phyloP scores from a whole-genome alignment of 2,329 filamentous ascomycete species.

The Phaeomoniella chlamydospora region DNA sequence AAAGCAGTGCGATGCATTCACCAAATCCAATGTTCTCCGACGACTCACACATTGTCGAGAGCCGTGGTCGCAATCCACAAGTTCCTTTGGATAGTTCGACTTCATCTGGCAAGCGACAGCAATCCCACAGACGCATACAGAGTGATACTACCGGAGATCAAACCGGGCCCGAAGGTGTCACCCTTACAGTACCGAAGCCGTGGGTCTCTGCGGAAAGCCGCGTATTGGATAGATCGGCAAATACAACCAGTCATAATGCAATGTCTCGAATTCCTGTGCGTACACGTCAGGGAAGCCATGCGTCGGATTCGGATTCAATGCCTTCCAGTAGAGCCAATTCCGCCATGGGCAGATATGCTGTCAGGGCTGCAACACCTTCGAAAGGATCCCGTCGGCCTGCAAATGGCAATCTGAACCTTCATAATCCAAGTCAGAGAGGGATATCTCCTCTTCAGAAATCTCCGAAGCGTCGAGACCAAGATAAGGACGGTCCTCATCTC shows the following conservation, averaged over 20 bases:
- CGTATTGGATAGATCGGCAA: background rate
- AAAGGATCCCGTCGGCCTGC: slow-evolving; percentile 25
- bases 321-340: slow-evolving; percentile 19
- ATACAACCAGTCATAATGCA: slow-evolving; percentile 6
- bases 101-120: slow-evolving; percentile 2
- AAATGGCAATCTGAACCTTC: slow-evolving; percentile 20
- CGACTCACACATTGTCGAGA: background rate
- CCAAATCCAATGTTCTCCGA: background rate
- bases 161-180: slow-evolving; percentile 4
- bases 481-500: slow-evolving; percentile 38
- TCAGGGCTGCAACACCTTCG: slow-evolving; percentile 18
- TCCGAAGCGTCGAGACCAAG: slow-evolving; percentile 19
- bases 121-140: slow-evolving; percentile 7
- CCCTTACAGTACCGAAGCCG: slow-evolving; percentile 1
- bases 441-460: slow-evolving; percentile 17
- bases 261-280: slow-evolving; percentile 31
- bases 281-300: slow-evolving; percentile 21
- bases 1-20: slow-evolving; percentile 26
- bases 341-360: slow-evolving; percentile 14
- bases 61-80: background rate
- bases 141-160: slow-evolving; percentile 9
- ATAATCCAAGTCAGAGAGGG: slow-evolving; percentile 11
- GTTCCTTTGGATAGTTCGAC: background rate
- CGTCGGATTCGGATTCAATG: slow-evolving; percentile 24
- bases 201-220: slow-evolving; percentile 1